Percentiles rank a stretch among this genome's conserved stretches.
Evolutionary conservation across 1,139 yeast species (phyloP).

Genomic region (Suhomyces taliae): DNA sequence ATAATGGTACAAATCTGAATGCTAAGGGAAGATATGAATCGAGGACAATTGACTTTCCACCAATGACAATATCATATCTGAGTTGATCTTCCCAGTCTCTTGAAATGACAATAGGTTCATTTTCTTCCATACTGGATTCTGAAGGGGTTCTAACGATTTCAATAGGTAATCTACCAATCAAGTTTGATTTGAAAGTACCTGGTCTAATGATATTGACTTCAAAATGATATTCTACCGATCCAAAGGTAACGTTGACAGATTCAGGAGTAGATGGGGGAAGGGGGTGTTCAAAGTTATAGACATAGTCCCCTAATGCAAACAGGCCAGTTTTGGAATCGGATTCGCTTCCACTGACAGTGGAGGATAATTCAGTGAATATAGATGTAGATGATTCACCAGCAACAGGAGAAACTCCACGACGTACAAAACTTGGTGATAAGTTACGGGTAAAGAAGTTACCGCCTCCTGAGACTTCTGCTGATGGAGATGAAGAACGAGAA

Average conservation of each 20-base stretch:
- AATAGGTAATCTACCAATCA: slow-evolving; percentile 64
- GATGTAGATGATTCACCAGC: slow-evolving; percentile 6
- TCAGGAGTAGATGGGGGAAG: slow-evolving; percentile 84
- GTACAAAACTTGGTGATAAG: slow-evolving; percentile 34
- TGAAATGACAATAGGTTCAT: slow-evolving; percentile 88
- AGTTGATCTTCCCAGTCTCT: slow-evolving; percentile 94
- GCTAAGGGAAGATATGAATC: slow-evolving; percentile 84
- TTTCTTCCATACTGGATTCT: slow-evolving; percentile 77
- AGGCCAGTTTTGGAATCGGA: slow-evolving; percentile 28
- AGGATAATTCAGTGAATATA: slow-evolving; percentile 19
- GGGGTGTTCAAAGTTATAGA: slow-evolving; percentile 89
- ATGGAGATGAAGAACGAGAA: slow-evolving; percentile 7
- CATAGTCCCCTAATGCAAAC: slow-evolving; percentile 79
- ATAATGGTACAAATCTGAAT: slow-evolving; percentile 75
- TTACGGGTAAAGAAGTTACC: slow-evolving; percentile 30
- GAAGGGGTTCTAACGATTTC: slow-evolving; percentile 73
- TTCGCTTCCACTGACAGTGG: slow-evolving; percentile 21
- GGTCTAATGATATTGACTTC: slow-evolving; percentile 70
- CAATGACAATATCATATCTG: slow-evolving; percentile 85
- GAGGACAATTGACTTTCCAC: slow-evolving; percentile 81
- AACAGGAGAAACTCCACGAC: slow-evolving; percentile 41
- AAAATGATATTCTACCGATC: slow-evolving; percentile 67
- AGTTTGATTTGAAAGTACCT: slow-evolving; percentile 82
- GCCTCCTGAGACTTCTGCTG: not conserved
- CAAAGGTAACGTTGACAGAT: slow-evolving; percentile 74